phyloP scores from a whole-genome alignment of 2,329 filamentous ascomycete species.

The Trichoderma polysporum region DNA sequence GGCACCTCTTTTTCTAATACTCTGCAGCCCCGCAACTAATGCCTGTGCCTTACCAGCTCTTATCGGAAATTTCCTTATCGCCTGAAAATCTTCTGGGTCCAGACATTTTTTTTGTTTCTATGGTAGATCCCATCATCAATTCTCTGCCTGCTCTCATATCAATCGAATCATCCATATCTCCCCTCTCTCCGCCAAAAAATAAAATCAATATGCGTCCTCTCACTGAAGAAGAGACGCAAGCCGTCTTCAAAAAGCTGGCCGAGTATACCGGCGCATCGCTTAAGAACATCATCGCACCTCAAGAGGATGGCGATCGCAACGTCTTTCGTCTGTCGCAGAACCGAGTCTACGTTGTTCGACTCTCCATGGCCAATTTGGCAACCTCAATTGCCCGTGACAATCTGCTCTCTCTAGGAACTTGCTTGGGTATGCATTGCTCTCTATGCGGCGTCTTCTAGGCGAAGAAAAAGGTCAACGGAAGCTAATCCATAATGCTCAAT shows the following conservation, averaged over 20 bases:
- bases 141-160: neutral
- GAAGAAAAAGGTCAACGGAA: neutral
- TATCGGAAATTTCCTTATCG: constrained; percentile 17
- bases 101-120: constrained; percentile 11
- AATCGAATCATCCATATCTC: neutral
- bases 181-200: neutral
- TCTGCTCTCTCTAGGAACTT: constrained; percentile 84
- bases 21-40: neutral
- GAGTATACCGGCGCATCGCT: constrained; percentile 88
- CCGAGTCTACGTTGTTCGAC: constrained; percentile 88
- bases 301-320: constrained; percentile 72
- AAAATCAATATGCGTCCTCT: constrained; percentile 66
- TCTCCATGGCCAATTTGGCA: constrained; percentile 87
- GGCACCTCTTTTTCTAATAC: neutral
- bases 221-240: constrained; percentile 75
- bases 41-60: neutral
- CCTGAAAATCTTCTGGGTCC: constrained; percentile 13
- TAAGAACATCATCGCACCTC: constrained; percentile 77
- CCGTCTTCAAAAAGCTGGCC: constrained; percentile 88
- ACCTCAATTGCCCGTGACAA: constrained; percentile 79
- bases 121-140: neutral
- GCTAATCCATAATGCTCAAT: neutral
- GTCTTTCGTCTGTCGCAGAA: constrained; percentile 82
- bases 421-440: constrained; percentile 55
- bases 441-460: neutral